Evolutionary conservation across 2,329 filamentous ascomycete species (phyloP).

Genomic region (Alternaria longipes): DNA sequence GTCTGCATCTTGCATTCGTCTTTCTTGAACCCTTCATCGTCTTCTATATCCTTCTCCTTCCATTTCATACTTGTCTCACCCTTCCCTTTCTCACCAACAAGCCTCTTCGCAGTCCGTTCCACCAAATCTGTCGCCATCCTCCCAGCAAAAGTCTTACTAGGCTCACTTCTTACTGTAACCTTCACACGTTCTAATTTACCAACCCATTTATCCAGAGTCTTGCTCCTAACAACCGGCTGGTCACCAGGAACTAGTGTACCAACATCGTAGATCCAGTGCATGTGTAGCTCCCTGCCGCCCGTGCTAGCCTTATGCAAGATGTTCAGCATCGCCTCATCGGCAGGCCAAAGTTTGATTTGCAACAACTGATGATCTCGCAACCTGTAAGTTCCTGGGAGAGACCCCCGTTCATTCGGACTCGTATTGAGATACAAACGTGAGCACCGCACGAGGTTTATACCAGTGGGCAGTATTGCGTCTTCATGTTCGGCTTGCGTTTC

Average conservation of each 20-base stretch:
- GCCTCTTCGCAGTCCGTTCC: background rate
- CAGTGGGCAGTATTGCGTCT: background rate
- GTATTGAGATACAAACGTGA: background rate
- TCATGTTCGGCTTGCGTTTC: background rate
- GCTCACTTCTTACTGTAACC: too few relatives aligned
- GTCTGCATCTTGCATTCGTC: background rate
- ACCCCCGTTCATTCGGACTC: background rate
- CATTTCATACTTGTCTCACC: background rate
- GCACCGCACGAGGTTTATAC: background rate
- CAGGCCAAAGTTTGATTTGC: background rate
- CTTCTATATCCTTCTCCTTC: background rate
- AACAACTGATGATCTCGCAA: background rate
- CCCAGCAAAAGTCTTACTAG: background rate
- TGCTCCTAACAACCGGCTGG: background rate
- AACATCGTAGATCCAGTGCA: background rate
- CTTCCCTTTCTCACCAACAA: background rate
- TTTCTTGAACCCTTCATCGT: background rate
- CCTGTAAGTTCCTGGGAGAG: background rate
- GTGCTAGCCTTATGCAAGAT: background rate
- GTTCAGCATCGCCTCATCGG: background rate
- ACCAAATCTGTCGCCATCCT: background rate
- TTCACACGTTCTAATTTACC: background rate
- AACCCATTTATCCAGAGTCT: background rate
- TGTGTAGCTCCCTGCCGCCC: background rate
- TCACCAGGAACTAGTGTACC: background rate